phyloP scores from a whole-genome alignment of 192 early-diverging fungal species.

The Gigaspora rosea region DNA sequence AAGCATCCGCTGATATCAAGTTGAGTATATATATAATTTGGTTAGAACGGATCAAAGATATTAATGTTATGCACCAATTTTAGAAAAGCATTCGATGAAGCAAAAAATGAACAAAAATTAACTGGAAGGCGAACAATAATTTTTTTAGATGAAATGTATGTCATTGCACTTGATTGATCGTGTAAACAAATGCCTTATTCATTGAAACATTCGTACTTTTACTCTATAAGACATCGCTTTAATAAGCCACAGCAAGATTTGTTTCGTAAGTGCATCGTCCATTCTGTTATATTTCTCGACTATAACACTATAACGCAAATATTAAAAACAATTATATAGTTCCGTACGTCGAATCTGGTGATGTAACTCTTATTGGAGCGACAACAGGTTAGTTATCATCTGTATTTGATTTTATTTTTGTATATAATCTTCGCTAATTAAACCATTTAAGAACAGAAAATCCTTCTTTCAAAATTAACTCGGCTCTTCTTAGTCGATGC shows the following conservation, averaged over 20 bases:
- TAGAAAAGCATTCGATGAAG: conserved; percentile 71
- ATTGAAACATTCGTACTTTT: neutral
- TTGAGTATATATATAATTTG: neutral
- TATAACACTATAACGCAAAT: neutral
- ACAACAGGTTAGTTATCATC: neutral
- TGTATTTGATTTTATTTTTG: neutral
- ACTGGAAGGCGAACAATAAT: conserved; percentile 67
- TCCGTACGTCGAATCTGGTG: conserved; percentile 75
- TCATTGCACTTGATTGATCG: neutral
- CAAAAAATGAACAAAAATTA: conserved; percentile 55
- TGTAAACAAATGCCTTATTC: neutral
- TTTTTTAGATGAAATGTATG: conserved; percentile 82
- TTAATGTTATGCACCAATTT: neutral
- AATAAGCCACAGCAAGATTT: conserved; percentile 88
- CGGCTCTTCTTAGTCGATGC: conserved; percentile 78
- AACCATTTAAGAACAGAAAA: conserved; percentile 76
- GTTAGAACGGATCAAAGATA: neutral
- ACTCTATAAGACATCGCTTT: conserved; percentile 67
- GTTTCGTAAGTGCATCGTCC: conserved; percentile 42
- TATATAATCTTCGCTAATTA: neutral
- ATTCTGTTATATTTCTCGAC: neutral
- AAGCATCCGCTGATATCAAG: neutral
- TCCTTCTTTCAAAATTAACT: conserved; percentile 82
- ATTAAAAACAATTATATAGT: conserved; percentile 33
- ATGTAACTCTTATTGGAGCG: conserved; percentile 68